Evolutionary conservation across 2,329 filamentous ascomycete species (phyloP).

Genomic region (Aspergillus aculeatinus): DNA sequence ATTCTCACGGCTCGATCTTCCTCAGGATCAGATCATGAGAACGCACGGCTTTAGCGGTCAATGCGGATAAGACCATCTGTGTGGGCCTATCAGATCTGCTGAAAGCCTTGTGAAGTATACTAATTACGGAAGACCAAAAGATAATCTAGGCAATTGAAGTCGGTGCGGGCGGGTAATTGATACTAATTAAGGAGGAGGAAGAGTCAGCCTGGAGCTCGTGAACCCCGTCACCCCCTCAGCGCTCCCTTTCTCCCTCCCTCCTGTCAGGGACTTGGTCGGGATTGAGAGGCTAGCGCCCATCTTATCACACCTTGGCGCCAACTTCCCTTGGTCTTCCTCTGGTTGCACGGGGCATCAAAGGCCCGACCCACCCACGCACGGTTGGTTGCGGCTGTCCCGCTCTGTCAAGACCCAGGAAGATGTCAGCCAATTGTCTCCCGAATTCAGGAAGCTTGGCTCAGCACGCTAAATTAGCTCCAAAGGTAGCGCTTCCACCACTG

Average conservation of each 20-base stretch:
- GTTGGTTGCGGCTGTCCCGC: constrained; percentile 25
- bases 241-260: too few species aligned
- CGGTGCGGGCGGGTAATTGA: constrained; percentile 16
- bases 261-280: not conserved
- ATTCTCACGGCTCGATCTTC: constrained; percentile 4
- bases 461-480: constrained; percentile 17
- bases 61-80: not conserved
- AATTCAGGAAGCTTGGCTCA: constrained; percentile 26
- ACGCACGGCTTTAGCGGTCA: not conserved
- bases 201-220: not conserved
- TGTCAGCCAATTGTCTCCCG: constrained; percentile 17
- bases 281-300: constrained; percentile 8
- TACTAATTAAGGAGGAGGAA: constrained; percentile 15
- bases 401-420: constrained; percentile 19
- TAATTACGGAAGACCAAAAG: constrained; percentile 15
- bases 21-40: constrained; percentile 8
- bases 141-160: not conserved
- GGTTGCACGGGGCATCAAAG: constrained; percentile 6
- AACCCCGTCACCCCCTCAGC: not conserved
- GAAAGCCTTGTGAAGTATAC: not conserved
- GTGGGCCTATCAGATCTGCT: not conserved
- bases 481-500: constrained; percentile 8
- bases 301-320: constrained; percentile 16
- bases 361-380: constrained; percentile 13
- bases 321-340: constrained; percentile 1